Evolutionary conservation across 306 rosid genomes (phyloP).

Genomic region (Mimosa pudica): DNA sequence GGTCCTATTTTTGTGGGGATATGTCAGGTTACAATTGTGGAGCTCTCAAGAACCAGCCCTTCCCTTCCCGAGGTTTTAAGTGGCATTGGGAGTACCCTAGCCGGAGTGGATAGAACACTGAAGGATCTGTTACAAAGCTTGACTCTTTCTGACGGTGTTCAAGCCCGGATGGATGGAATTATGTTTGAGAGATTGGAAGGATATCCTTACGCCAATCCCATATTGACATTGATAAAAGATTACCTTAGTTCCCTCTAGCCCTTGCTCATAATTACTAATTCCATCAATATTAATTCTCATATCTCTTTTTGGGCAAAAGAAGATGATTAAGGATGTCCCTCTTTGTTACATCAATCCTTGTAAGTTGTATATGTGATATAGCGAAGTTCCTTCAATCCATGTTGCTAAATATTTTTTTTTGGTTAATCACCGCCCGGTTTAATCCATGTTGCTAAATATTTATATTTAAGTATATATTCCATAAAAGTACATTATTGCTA

Average conservation of each 20-base stretch:
- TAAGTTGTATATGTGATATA: neutral
- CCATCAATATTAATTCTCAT: neutral
- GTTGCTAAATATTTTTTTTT: no score
- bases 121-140: slow-evolving; percentile 59
- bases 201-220: slow-evolving; percentile 60
- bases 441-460: neutral
- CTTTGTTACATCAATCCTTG: neutral
- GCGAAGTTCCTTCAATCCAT: neutral
- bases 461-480: no score
- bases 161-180: slow-evolving; percentile 92
- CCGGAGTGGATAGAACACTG: slow-evolving; percentile 67
- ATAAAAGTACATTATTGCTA: neutral
- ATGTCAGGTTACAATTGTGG: slow-evolving; percentile 79
- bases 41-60: slow-evolving; percentile 76
- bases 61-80: slow-evolving; percentile 71
- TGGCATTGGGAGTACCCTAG: slow-evolving; percentile 64
- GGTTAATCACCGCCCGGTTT: no score
- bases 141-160: slow-evolving; percentile 72
- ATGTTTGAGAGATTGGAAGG: slow-evolving; percentile 80
- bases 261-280: neutral
- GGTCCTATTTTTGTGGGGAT: slow-evolving; percentile 11
- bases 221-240: slow-evolving; percentile 65
- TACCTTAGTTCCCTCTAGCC: slow-evolving; percentile 61
- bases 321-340: neutral
- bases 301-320: neutral